Conservation (phyloP, 31 red algal species). For the Endocladia muricata region DNA sequence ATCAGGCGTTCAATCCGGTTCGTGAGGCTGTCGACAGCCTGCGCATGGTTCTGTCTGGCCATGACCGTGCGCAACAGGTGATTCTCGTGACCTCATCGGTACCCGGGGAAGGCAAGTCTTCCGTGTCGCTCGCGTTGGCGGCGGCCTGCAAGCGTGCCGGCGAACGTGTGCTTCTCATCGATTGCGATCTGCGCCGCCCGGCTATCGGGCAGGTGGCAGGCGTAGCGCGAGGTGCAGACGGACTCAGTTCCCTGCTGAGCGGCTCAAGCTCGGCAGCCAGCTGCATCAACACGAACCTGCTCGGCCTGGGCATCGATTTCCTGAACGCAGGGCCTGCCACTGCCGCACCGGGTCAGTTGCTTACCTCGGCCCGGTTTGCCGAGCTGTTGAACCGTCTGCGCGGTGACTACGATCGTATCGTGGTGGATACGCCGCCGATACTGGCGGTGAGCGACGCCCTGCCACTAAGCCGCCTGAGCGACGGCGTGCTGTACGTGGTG, state of each 20-base stretch:
- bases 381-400: neutral
- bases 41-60: too few species aligned
- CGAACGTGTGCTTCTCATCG: neutral
- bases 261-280: neutral
- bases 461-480: neutral
- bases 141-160: neutral
- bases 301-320: neutral
- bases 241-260: neutral
- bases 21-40: too few species aligned
- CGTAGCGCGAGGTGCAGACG: neutral
- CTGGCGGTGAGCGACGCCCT: neutral
- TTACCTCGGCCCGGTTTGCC: neutral
- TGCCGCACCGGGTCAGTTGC: neutral
- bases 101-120: neutral
- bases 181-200: neutral
- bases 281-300: neutral
- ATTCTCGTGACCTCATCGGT: too few species aligned
- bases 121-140: neutral
- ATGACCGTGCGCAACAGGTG: too few species aligned
- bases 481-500: neutral
- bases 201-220: neutral
- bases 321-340: neutral
- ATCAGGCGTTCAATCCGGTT: too few species aligned
- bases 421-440: conserved; percentile 1
- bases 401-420: neutral